Percentiles rank a stretch among this genome's conserved stretches.
Conservation (phyloP, 345 rosid species). For the Pistacia atlantica region DNA sequence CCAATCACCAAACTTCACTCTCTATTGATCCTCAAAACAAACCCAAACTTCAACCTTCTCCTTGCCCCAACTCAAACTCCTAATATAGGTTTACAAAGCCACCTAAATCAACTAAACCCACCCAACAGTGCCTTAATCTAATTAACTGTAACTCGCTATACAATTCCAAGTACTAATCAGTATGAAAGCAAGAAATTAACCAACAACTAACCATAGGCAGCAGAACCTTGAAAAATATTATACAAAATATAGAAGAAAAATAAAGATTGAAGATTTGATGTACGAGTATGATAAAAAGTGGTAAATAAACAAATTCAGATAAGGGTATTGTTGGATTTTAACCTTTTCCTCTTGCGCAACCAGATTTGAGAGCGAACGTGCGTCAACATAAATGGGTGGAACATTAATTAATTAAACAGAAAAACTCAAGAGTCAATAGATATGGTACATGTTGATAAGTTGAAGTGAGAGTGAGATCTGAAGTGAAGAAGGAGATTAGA, state of each 20-base stretch:
- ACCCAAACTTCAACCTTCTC: background rate
- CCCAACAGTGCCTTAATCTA: constrained; percentile 14
- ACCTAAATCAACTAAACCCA: constrained; percentile 7
- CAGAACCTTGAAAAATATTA: background rate
- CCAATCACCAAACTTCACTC: constrained; percentile 2
- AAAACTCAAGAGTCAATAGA: background rate
- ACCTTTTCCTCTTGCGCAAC: constrained; percentile 36
- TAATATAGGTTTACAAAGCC: background rate
- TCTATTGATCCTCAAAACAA: constrained; percentile 6
- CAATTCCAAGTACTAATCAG: constrained; percentile 8
- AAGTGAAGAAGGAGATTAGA: background rate
- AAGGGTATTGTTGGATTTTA: constrained; percentile 5
- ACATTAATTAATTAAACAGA: constrained; percentile 16
- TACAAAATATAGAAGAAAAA: background rate
- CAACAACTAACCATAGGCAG: background rate
- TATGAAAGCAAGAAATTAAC: background rate
- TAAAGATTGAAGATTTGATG: background rate
- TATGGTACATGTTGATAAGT: constrained; percentile 16
- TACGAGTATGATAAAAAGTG: background rate
- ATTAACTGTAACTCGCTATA: constrained; percentile 7
- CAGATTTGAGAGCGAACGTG: constrained; percentile 48
- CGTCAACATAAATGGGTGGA: constrained; percentile 36
- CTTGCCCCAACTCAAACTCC: background rate
- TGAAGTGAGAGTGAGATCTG: background rate
- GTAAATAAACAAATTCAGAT: background rate